Evolutionary conservation across 1,284 basidiomycete species (phyloP).

Genomic region (Coriolopsis trogii): DNA sequence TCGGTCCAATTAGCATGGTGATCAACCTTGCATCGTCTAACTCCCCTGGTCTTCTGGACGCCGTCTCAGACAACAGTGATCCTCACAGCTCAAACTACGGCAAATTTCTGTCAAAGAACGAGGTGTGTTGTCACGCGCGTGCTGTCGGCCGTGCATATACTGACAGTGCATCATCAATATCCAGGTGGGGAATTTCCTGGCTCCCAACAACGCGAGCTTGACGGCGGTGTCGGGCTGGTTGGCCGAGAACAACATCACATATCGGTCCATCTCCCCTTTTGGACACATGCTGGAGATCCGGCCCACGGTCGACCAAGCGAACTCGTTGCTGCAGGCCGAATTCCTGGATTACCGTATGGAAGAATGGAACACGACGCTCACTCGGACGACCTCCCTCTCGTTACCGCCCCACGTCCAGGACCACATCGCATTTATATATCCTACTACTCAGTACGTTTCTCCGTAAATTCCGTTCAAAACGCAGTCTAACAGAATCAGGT

Average conservation of each 20-base stretch:
- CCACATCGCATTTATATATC: slow-evolving; percentile 41
- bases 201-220: slow-evolving; percentile 36
- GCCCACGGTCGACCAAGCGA: slow-evolving; percentile 35
- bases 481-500: background rate
- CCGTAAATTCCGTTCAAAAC: background rate
- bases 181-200: slow-evolving; percentile 37
- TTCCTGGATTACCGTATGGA: slow-evolving; percentile 39
- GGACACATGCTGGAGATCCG: slow-evolving; percentile 22
- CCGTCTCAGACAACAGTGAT: slow-evolving; percentile 31
- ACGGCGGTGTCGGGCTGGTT: slow-evolving; percentile 40
- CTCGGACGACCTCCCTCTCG: slow-evolving; percentile 42
- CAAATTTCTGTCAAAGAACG: slow-evolving; percentile 11
- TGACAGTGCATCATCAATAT: background rate
- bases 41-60: slow-evolving; percentile 34
- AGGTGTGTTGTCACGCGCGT: slow-evolving; percentile 34
- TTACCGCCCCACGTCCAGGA: slow-evolving; percentile 37
- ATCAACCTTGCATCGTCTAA: too few species aligned
- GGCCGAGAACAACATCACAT: slow-evolving; percentile 34
- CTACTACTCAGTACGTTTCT: slow-evolving; percentile 33
- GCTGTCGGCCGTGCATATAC: too few species aligned
- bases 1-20: too few species aligned
- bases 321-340: slow-evolving; percentile 37
- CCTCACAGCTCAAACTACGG: slow-evolving; percentile 13
- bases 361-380: slow-evolving; percentile 28
- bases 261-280: slow-evolving; percentile 31